phyloP scores from a whole-genome alignment of 2,329 filamentous ascomycete species.

The Pleurostoma richardsiae region DNA sequence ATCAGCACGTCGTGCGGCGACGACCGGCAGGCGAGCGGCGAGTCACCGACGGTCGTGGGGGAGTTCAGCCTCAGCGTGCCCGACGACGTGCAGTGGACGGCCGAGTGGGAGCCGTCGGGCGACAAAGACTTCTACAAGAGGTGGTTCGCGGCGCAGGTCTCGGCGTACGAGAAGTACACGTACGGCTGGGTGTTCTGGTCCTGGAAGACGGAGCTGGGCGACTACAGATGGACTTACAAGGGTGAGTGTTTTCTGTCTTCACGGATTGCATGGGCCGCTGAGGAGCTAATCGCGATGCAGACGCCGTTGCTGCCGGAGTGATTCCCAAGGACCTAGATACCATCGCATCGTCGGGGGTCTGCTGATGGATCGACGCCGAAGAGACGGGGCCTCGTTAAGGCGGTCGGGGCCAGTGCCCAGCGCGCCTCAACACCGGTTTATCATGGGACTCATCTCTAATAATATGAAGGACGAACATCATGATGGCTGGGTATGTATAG shows the following conservation, averaged over 20 bases:
- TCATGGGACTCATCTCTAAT: too few relatives aligned
- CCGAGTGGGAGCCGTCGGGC: slow-evolving; percentile 33
- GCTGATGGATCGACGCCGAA: neutral
- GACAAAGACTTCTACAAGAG: slow-evolving; percentile 46
- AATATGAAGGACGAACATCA: too few relatives aligned
- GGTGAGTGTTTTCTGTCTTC: neutral
- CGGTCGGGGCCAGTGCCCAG: too few relatives aligned
- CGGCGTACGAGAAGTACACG: slow-evolving; percentile 35
- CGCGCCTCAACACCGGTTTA: too few relatives aligned
- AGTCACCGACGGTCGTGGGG: slow-evolving; percentile 45
- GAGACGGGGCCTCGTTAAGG: too few relatives aligned
- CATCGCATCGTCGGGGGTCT: neutral
- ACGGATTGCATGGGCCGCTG: too few relatives aligned
- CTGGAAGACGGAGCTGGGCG: slow-evolving; percentile 41
- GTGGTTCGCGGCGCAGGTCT: slow-evolving; percentile 35
- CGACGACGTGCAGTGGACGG: slow-evolving; percentile 36
- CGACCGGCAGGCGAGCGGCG: slow-evolving; percentile 31
- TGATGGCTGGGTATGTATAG: too few relatives aligned
- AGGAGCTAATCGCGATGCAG: too few relatives aligned
- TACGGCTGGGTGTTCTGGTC: slow-evolving; percentile 49
- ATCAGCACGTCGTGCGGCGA: slow-evolving; percentile 44
- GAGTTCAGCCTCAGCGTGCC: slow-evolving; percentile 54
- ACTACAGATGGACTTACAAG: slow-evolving; percentile 30
- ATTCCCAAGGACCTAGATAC: neutral
- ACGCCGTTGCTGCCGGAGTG: neutral